A percentile compares a stretch with the other conserved stretches of the same genome.
These are phyloP conservation scores for Lachancea meyersii DNA, from an alignment of 805 yeast species.

Conservation along the genomic window DNA sequence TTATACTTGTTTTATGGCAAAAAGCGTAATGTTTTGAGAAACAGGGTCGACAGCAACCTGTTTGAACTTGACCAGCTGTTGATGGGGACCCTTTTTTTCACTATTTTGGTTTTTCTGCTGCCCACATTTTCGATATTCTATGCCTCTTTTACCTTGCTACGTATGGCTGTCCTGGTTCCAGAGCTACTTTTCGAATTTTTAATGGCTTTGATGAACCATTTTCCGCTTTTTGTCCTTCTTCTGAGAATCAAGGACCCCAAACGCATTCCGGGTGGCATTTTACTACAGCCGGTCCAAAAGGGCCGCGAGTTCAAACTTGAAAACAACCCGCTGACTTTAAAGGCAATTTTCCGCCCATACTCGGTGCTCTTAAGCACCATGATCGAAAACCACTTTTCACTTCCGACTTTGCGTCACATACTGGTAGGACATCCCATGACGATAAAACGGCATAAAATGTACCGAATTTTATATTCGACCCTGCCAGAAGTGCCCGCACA, in stretches of 20 bases:
- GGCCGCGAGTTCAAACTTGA: conserved; percentile 26
- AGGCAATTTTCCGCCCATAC: conserved; percentile 45
- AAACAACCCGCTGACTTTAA: conserved; percentile 41
- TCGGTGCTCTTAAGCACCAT: conserved; percentile 36
- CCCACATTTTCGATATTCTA: conserved; percentile 90
- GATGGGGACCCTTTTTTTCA: conserved; percentile 83
- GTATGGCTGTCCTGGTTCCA: conserved; percentile 45
- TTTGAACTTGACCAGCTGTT: conserved; percentile 83
- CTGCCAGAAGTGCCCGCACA: conserved; percentile 40
- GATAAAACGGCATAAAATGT: conserved; percentile 44
- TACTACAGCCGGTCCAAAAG: conserved; percentile 19
- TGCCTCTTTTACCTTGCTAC: conserved; percentile 55
- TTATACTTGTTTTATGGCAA: conserved; percentile 85
- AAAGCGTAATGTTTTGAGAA: conserved; percentile 74
- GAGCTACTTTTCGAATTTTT: conserved; percentile 51
- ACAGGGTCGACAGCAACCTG: conserved; percentile 78
- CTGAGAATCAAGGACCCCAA: conserved; percentile 74
- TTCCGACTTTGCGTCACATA: conserved; percentile 36
- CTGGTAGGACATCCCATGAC: conserved; percentile 40
- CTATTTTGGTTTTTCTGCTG: conserved; percentile 64
- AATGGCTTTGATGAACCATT: conserved; percentile 66
- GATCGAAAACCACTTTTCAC: conserved; percentile 39
- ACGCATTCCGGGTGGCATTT: conserved; percentile 58
- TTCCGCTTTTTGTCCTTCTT: conserved; percentile 79
- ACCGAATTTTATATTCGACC: conserved; percentile 46